These are phyloP conservation scores for Agrocybe chaxingu DNA, from an alignment of 768 basidiomycete species.

Conservation along the genomic window DNA sequence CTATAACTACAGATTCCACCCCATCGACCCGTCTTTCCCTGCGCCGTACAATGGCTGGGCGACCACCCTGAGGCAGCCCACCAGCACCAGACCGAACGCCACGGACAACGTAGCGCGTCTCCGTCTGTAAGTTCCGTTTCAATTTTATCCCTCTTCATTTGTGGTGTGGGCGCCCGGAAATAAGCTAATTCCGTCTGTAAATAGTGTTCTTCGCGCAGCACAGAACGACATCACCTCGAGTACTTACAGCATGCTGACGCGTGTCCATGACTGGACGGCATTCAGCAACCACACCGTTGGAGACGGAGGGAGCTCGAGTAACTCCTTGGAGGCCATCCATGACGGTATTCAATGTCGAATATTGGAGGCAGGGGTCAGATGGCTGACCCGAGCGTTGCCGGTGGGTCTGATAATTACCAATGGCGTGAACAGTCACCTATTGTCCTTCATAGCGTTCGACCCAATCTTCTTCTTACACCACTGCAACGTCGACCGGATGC, in stretches of 20 bases:
- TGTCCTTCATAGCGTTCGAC: slow-evolving; percentile 35
- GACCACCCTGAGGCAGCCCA: slow-evolving; percentile 33
- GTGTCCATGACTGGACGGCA: slow-evolving; percentile 34
- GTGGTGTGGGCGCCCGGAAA: too few species aligned
- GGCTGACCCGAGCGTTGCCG: slow-evolving; percentile 36
- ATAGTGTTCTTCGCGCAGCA: slow-evolving; percentile 19
- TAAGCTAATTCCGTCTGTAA: neutral
- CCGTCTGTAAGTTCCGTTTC: too few species aligned
- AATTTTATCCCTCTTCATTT: too few species aligned
- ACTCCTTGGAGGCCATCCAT: slow-evolving; percentile 50
- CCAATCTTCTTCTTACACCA: slow-evolving; percentile 57
- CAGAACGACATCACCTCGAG: slow-evolving; percentile 25
- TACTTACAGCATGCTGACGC: slow-evolving; percentile 36
- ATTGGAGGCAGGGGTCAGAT: slow-evolving; percentile 43
- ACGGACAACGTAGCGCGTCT: slow-evolving; percentile 24
- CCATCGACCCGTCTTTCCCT: slow-evolving; percentile 25
- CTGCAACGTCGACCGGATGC: slow-evolving; percentile 48
- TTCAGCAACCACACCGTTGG: slow-evolving; percentile 45
- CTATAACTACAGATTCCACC: slow-evolving; percentile 20
- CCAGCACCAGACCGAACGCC: slow-evolving; percentile 17
- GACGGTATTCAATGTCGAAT: slow-evolving; percentile 44
- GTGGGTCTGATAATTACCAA: slow-evolving; percentile 17
- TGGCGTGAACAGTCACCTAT: neutral
- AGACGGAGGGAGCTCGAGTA: slow-evolving; percentile 34
- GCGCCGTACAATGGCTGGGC: slow-evolving; percentile 26